Evolutionary conservation across 1,284 basidiomycete genomes (phyloP).

Genomic region (Pseudozyma flocculosa): DNA sequence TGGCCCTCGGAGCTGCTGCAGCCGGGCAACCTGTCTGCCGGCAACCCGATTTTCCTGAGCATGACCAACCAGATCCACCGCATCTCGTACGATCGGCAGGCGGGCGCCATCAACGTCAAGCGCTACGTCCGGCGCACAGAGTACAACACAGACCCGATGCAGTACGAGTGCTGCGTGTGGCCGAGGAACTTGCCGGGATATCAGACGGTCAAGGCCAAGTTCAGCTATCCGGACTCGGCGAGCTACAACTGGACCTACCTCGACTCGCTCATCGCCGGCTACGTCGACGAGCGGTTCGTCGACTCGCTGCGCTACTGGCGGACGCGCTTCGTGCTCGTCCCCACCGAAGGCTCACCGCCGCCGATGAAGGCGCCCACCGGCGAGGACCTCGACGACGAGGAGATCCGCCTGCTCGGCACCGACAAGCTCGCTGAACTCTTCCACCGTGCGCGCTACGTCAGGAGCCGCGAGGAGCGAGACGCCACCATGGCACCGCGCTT

Average conservation of each 20-base stretch:
- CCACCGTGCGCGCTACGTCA: slow-evolving; percentile 41
- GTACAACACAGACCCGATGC: slow-evolving; percentile 66
- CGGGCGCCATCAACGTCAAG: slow-evolving; percentile 82
- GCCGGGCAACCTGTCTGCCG: slow-evolving; percentile 51
- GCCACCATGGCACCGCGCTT: slow-evolving; percentile 40
- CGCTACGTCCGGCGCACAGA: slow-evolving; percentile 78
- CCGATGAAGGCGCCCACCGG: slow-evolving; percentile 50
- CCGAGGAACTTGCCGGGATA: slow-evolving; percentile 84
- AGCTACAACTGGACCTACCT: slow-evolving; percentile 59
- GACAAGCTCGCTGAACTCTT: slow-evolving; percentile 88
- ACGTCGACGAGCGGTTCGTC: slow-evolving; percentile 48
- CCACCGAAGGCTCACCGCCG: slow-evolving; percentile 73
- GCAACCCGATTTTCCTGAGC: slow-evolving; percentile 77
- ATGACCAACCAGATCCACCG: slow-evolving; percentile 94
- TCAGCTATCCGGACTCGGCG: slow-evolving; percentile 74
- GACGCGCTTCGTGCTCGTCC: slow-evolving; percentile 90
- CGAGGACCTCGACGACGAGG: slow-evolving; percentile 69
- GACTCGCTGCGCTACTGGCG: slow-evolving; percentile 72
- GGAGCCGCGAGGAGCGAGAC: slow-evolving; percentile 25
- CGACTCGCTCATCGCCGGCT: slow-evolving; percentile 59
- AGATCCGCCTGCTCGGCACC: slow-evolving; percentile 82
- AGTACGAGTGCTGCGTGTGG: slow-evolving; percentile 89
- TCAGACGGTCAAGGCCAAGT: slow-evolving; percentile 74
- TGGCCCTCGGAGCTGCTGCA: slow-evolving; percentile 55
- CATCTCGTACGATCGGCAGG: slow-evolving; percentile 74